These are phyloP conservation scores for Paecilomyces formosus DNA, from an alignment of 2,329 filamentous ascomycete species.

Conservation along the genomic window DNA sequence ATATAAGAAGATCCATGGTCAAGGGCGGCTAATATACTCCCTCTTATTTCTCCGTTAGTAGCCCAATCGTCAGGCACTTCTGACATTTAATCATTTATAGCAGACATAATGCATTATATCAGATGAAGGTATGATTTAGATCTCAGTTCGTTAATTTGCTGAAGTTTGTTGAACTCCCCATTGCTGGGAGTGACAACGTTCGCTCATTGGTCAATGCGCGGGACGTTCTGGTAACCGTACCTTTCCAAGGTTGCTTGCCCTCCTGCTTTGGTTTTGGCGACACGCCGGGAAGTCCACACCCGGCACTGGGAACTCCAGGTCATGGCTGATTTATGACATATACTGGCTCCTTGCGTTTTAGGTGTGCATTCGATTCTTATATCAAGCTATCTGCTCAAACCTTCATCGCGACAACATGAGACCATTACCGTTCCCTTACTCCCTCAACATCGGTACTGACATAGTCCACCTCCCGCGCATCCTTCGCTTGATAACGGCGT, in stretches of 20 bases:
- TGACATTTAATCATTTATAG: not conserved
- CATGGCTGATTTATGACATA: not conserved
- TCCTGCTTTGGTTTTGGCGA: not conserved
- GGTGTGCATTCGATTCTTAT: not conserved
- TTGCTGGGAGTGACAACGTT: not conserved
- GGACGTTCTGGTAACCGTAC: not conserved
- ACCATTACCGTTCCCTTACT: conserved; percentile 51
- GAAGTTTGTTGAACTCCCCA: too few relatives aligned
- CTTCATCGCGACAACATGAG: conserved; percentile 19
- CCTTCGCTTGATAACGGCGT: conserved; percentile 45
- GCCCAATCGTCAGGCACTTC: not conserved
- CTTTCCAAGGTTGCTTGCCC: not conserved
- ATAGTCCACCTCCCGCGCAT: conserved; percentile 67
- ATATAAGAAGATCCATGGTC: too few relatives aligned
- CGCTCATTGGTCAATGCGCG: not conserved
- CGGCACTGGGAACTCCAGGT: not conserved
- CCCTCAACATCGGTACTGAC: conserved; percentile 67
- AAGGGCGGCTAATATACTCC: not conserved
- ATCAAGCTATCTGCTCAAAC: not conserved
- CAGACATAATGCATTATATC: not conserved
- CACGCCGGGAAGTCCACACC: not conserved
- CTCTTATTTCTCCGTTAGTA: not conserved
- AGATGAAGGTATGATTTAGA: too few relatives aligned
- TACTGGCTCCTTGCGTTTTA: too few relatives aligned
- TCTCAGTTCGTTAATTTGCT: not conserved